These are phyloP conservation scores for Neurospora sp. DNA, from an alignment of 495 filamentous ascomycete genomes.

Conservation along the genomic window DNA sequence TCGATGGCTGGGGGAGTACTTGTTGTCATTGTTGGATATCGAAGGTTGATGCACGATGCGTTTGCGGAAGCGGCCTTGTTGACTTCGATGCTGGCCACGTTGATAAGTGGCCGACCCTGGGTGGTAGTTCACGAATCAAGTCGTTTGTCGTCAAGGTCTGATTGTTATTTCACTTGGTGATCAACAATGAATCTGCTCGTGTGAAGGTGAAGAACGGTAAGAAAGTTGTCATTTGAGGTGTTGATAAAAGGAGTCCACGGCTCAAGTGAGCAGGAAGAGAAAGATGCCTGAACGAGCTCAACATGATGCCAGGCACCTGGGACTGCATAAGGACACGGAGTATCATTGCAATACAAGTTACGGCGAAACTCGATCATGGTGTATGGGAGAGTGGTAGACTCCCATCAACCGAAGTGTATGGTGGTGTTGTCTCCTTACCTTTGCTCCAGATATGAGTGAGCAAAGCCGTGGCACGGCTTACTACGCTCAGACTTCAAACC, in stretches of 20 bases:
- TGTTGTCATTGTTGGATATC: not conserved
- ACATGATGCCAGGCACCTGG: not conserved
- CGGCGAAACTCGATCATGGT: no score
- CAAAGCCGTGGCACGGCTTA: not conserved
- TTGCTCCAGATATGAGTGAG: not conserved
- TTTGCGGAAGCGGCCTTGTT: not conserved
- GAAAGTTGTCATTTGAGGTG: no score
- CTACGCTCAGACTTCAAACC: not conserved
- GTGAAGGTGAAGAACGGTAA: no score
- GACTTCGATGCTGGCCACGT: no score
- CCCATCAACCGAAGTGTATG: not conserved
- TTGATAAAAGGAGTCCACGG: no score
- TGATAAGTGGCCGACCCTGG: no score
- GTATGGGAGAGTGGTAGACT: no score
- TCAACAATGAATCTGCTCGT: no score
- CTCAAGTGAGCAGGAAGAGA: not conserved
- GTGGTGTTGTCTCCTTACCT: not conserved
- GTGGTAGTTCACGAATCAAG: no score
- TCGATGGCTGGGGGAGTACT: not conserved
- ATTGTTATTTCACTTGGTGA: no score
- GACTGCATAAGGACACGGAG: not conserved
- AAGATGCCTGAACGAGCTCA: not conserved
- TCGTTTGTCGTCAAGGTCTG: no score
- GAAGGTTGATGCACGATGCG: not conserved
- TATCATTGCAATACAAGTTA: not conserved